Conservation (phyloP, 2,329 filamentous ascomycete species). For the Exophiala aquamarina region DNA sequence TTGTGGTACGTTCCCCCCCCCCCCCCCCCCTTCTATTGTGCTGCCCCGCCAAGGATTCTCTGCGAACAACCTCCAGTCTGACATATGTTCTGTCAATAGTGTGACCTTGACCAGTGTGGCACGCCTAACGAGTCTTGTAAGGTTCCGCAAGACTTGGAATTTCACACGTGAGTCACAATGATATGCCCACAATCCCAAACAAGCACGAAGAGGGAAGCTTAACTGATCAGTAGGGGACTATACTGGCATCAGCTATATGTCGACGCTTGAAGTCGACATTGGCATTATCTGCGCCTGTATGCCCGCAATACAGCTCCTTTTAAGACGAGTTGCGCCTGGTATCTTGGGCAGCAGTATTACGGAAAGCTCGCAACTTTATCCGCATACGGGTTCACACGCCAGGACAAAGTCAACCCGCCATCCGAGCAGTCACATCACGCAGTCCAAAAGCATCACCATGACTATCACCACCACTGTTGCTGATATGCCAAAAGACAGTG, state of each 20-base stretch:
- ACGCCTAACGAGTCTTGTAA: not conserved
- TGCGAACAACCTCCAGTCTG: too few species aligned
- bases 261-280: constrained; percentile 41
- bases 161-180: not conserved
- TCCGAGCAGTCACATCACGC: not conserved
- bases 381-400: not conserved
- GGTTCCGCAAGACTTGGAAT: not conserved
- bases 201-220: too few species aligned
- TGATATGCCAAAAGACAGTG: not conserved
- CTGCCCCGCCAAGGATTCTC: too few species aligned
- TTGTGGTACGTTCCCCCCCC: constrained; percentile 39
- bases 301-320: constrained; percentile 29
- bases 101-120: not conserved
- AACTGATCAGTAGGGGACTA: not conserved
- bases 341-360: not conserved
- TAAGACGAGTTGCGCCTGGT: not conserved
- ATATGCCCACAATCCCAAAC: too few species aligned
- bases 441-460: not conserved
- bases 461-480: not conserved
- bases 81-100: not conserved
- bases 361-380: not conserved
- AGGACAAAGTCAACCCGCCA: not conserved
- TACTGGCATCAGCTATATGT: not conserved
- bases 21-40: too few species aligned
- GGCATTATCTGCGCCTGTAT: constrained; percentile 47